These are phyloP conservation scores for Xanthoconium separans DNA, from an alignment of 1,284 basidiomycete species.

Conservation along the genomic window DNA sequence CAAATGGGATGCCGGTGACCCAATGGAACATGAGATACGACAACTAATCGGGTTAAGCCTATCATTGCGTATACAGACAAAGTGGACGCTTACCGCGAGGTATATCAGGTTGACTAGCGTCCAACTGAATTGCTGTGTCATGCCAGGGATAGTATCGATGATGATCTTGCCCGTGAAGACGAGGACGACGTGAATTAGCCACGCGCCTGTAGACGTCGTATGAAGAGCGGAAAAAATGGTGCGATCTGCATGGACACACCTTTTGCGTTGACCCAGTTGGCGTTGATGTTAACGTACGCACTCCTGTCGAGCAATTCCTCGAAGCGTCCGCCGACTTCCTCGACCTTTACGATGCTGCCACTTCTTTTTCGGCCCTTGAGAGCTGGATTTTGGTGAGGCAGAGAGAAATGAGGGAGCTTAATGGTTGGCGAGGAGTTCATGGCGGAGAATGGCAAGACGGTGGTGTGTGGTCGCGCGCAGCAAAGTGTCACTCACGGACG, in stretches of 20 bases:
- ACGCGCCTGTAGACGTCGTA: slow-evolving; percentile 67
- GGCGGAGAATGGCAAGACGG: background rate
- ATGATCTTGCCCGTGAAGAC: slow-evolving; percentile 90
- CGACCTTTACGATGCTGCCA: slow-evolving; percentile 84
- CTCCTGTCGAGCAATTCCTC: slow-evolving; percentile 83
- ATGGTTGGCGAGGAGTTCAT: slow-evolving; percentile 50
- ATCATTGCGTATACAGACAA: background rate
- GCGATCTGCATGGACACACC: slow-evolving; percentile 51
- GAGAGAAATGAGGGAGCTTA: slow-evolving; percentile 48
- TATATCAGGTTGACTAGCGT: slow-evolving; percentile 93
- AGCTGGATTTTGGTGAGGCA: slow-evolving; percentile 34
- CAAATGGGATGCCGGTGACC: slow-evolving; percentile 96
- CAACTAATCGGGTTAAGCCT: slow-evolving; percentile 52
- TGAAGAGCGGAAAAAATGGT: slow-evolving; percentile 5
- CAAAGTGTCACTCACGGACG: background rate
- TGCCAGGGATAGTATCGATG: slow-evolving; percentile 92
- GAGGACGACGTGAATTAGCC: slow-evolving; percentile 96
- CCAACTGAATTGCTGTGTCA: slow-evolving; percentile 95
- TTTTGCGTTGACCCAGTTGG: slow-evolving; percentile 98
- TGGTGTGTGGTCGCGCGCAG: background rate
- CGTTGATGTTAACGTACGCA: slow-evolving; percentile 88
- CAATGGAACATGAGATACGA: slow-evolving; percentile 99
- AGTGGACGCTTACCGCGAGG: slow-evolving; percentile 68
- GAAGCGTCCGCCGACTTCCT: slow-evolving; percentile 77
- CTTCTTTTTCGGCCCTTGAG: slow-evolving; percentile 65